Evolutionary conservation across 2,329 filamentous ascomycete genomes (phyloP), one percentile per base, ranked within the genome.

Genomic region (Nectriaceae sp.): DNA sequence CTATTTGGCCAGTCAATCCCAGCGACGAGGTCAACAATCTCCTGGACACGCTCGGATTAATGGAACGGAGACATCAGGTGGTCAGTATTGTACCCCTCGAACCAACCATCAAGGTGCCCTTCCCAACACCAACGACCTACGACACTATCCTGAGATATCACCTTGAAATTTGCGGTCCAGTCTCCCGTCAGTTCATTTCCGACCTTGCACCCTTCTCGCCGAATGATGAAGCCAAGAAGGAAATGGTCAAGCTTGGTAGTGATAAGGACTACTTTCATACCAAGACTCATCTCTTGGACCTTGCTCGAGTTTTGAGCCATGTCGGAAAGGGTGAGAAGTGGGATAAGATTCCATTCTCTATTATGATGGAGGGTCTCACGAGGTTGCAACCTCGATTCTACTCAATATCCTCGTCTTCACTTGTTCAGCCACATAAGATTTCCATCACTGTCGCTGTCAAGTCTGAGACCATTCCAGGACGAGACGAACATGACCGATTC

Each of bases 101-200:
- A 15, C 41, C 40, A 8, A 44, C 50, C 6, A 41, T 47, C 11
- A 8, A 21, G 11, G 16, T 10, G 18, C 22, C n/a, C n/a, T 22
- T 53, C 15, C 51, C 51, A 5, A 49, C 41, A 21, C 49, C 44
- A 0, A 52, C 51, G 0, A 53, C 51, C 0, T 52, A 42, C 19
- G 44, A 33, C 1, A 13, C 44, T 4, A 15, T 40, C 1, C 4
- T 52, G 0, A 37, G 49, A 3, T 52, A 52, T 2, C 45, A 52
- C 3, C 38, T 53, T 11, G 51, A 52, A 13, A 46, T 53, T 2
- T 16, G 20, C 11, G 51, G 37, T 3, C 42, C 48, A 16, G 49
- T 53, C 1, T 53, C 49, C 2, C 44, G 51, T 8, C 31, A 51
- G 1, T 26, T 43, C 5, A 18, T 48, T 10, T 21, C 19, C 3